These are phyloP conservation scores for Brachypodium distachyon DNA, from an alignment of 202 grass and related monocot species.

Conservation along the genomic window DNA sequence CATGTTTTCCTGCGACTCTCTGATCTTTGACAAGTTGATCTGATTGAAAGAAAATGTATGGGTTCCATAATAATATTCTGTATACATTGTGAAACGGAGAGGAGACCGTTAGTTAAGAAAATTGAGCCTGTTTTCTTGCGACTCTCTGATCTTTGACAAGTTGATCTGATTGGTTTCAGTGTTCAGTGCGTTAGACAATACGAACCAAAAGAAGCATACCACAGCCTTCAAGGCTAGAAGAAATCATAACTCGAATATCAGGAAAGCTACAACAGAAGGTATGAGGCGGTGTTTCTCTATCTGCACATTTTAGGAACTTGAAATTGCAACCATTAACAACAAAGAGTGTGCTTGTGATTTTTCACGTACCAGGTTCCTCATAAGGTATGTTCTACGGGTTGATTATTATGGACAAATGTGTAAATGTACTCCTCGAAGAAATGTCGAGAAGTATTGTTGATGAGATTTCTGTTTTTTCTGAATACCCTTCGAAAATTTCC, in stretches of 20 bases:
- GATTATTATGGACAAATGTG: background rate
- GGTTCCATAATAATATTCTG: slow-evolving; percentile 4
- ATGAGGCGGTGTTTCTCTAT: background rate
- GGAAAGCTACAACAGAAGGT: background rate
- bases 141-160: background rate
- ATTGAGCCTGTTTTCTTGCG: background rate
- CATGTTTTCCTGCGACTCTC: background rate
- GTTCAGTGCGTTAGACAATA: background rate
- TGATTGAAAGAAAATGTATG: slow-evolving; percentile 25
- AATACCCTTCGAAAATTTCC: background rate
- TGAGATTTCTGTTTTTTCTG: too few relatives aligned
- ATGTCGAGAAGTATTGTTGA: too few relatives aligned
- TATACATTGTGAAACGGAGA: slow-evolving; percentile 8
- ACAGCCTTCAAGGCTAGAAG: background rate
- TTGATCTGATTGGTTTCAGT: background rate
- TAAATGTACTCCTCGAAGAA: too few relatives aligned
- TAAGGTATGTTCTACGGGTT: background rate
- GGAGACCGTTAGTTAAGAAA: slow-evolving; percentile 1
- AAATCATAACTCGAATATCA: background rate
- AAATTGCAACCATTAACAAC: background rate
- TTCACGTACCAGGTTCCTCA: background rate
- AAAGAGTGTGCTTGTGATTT: background rate
- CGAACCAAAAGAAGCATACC: background rate
- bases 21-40: background rate
- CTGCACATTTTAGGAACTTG: background rate